Base-by-base conservation (phyloP, 176 grass and related monocot species). In the Panicum miliaceum region DNA sequence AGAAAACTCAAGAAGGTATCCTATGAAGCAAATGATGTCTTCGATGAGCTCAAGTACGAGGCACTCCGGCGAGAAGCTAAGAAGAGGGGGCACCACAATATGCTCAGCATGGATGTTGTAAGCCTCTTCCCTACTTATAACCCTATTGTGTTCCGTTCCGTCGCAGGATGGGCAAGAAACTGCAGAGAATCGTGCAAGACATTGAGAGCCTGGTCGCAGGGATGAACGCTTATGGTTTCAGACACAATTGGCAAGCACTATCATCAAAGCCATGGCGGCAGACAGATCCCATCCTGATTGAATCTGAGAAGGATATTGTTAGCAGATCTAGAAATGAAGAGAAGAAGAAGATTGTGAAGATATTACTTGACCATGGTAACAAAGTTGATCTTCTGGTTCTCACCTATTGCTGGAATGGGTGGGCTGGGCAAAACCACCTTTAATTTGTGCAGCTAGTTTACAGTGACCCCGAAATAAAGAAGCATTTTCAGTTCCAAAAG, bases 111-210 rank as follows among this genome's bases (percentile, higher is more conserved):
- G 12, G 36, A 57, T 19, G 68, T 3, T 1, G 41, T 71, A 81
- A 62, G 67, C 14, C 12, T 45, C 53, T 57, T 76, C 42, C 68
- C 69, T 69, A 2, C 22, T 43, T 19, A 22, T 5, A 89, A 80
- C 0, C 27, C 66, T 0, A 36, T 76, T 43, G 0, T 75, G 36
- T 69, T 92, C 27, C 79, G 36, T 69, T 92, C 27, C 79, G 82
- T 0, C 76, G 15, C 12, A 85, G 73, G 61, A 85, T 85, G 73
- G 83, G 83, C 7, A 85, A 68, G 73, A 92, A 89, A n/a, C 15
- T 92, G 6, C 59, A 65, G 11, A 79, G 61, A 36, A 71, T 92
- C 43, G 13, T 89, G 22, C 14, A 27, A 2, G 67, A 5, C 3
- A 71, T 87, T 3, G 50, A 89, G 16, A 11, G 4, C 0, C 72